Conservation (phyloP, 148 eudicot species). For the Fagopyrum homotropicum region DNA sequence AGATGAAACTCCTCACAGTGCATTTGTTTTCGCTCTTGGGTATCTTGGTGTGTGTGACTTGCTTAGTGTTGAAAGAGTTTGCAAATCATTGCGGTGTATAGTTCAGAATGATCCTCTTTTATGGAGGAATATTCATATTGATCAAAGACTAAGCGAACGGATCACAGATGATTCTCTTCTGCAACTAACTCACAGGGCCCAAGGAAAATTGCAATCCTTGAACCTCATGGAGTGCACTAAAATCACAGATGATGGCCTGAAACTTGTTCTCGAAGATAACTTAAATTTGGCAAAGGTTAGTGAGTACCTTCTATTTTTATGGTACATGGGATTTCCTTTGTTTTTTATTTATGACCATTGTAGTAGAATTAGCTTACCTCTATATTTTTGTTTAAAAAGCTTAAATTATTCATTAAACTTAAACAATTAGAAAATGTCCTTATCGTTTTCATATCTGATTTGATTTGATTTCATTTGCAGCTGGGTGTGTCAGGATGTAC, state of each 20-base stretch:
- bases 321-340: not conserved
- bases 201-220: conserved; percentile 64
- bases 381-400: not conserved
- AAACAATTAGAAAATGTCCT: no score
- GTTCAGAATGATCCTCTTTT: conserved; percentile 61
- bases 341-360: not conserved
- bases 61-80: conserved; percentile 62
- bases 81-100: conserved; percentile 45
- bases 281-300: conserved; percentile 67
- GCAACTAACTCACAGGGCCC: conserved; percentile 54
- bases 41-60: conserved; percentile 63
- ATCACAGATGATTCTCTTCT: conserved; percentile 63
- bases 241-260: conserved; percentile 69
- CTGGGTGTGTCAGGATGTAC: conserved; percentile 71
- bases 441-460: not conserved
- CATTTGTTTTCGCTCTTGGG: conserved; percentile 53
- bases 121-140: conserved; percentile 64
- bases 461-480: conserved; percentile 30
- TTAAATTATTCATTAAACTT: not conserved
- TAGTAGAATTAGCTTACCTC: not conserved
- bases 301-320: not conserved
- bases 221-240: conserved; percentile 60
- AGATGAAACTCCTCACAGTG: conserved; percentile 44
- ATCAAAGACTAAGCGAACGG: conserved; percentile 45
- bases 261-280: conserved; percentile 47